phyloP scores from a whole-genome alignment of 2,329 filamentous ascomycete species.

The Fusarium lateritium region DNA sequence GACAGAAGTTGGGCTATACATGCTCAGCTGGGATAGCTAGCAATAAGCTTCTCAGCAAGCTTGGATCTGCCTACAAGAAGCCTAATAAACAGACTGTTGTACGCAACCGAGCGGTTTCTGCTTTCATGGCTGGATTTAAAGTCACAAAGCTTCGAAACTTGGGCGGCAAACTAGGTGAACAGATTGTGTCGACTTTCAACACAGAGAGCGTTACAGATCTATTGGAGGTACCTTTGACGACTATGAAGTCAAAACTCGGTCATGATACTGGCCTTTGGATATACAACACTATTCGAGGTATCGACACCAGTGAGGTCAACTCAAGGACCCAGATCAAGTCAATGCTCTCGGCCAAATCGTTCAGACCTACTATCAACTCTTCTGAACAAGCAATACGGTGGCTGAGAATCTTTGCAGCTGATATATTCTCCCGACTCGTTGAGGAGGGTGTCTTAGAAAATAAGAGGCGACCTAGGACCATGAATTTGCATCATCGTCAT shows the following conservation, averaged over 20 bases:
- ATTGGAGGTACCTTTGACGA: conserved; percentile 78
- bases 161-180: conserved; percentile 94
- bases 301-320: conserved; percentile 91
- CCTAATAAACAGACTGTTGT: conserved; percentile 96
- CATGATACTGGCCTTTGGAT: conserved; percentile 91
- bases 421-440: conserved; percentile 90
- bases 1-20: conserved; percentile 83
- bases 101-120: conserved; percentile 82
- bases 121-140: conserved; percentile 88
- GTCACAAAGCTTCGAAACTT: conserved; percentile 95
- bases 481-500: conserved; percentile 87
- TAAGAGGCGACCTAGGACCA: conserved; percentile 86
- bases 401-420: conserved; percentile 91
- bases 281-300: conserved; percentile 85
- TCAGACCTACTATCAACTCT: conserved; percentile 85
- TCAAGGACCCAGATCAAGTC: conserved; percentile 94
- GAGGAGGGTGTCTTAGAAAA: conserved; percentile 93
- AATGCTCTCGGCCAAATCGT: conserved; percentile 97
- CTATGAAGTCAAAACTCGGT: conserved; percentile 82
- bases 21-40: conserved; percentile 90
- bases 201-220: conserved; percentile 86
- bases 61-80: conserved; percentile 93
- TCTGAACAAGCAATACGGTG: conserved; percentile 85
- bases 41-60: conserved; percentile 96
- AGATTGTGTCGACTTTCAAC: conserved; percentile 83